Conservation (phyloP, 805 yeast genomes). For the Wickerhamomyces kurtzmanii region DNA sequence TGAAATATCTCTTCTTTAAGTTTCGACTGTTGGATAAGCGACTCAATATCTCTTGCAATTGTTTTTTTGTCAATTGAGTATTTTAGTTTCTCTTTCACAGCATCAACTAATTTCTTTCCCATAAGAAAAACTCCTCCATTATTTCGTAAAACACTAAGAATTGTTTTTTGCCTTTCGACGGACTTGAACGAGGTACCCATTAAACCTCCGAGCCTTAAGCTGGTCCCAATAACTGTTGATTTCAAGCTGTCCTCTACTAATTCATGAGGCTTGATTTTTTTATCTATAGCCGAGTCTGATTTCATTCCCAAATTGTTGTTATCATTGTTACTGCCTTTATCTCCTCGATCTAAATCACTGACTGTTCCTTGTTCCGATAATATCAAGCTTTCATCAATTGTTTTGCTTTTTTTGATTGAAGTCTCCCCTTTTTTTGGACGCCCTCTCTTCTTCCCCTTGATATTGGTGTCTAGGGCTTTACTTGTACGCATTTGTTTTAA, state of each 20-base stretch:
- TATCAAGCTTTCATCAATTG: constrained; percentile 1
- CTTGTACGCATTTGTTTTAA: neutral
- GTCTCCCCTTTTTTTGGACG: constrained; percentile 15
- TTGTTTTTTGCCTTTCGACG: constrained; percentile 30
- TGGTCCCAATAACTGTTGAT: neutral
- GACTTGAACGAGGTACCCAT: constrained; percentile 32
- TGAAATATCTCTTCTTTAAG: constrained; percentile 13
- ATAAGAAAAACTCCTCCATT: constrained; percentile 35
- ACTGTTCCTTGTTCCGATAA: too few relatives aligned
- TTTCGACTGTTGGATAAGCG: constrained; percentile 22
- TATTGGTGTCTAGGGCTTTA: neutral
- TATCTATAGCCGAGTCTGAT: neutral
- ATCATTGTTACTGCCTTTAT: neutral
- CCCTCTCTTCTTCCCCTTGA: constrained; percentile 12
- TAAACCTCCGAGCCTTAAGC: constrained; percentile 19
- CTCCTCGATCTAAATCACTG: neutral
- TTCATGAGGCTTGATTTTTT: neutral
- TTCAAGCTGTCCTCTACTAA: neutral
- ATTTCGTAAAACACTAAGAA: constrained; percentile 30
- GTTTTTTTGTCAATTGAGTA: constrained; percentile 48
- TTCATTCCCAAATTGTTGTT: neutral
- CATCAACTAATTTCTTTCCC: constrained; percentile 27
- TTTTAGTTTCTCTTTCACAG: constrained; percentile 29
- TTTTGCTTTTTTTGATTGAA: constrained; percentile 5
- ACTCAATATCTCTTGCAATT: constrained; percentile 29